Base-by-base conservation (phyloP, 2,329 filamentous ascomycete genomes). In the Akanthomyces dipterigenus region DNA sequence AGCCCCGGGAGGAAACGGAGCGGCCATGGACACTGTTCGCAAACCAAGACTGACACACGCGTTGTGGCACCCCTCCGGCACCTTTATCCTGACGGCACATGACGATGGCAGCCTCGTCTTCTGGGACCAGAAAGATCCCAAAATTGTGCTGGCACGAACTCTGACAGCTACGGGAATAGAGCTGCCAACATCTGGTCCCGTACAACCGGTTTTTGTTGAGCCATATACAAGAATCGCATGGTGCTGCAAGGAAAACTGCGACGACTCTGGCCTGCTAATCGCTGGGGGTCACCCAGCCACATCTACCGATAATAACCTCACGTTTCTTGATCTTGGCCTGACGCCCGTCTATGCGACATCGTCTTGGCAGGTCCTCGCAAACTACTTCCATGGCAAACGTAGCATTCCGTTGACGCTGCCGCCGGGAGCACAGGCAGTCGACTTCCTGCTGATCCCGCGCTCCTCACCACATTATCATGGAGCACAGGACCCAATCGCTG, bases 211-310 rank as follows among this genome's bases (percentile, higher is more conserved):
- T 18, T 75, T 88, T 16, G 88, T 89, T 64, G 88, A 90, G 60
- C 91, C 91, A 0, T 89, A 93, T 63, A 84, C 85, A 63, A 87
- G 87, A 64, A 86, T 98, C 61, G 83, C 87, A 1, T 99, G 95
- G 95, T 99, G 95, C 75, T 93, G 91, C 62, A 97, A 97, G 72
- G 82, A 88, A 63, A 96, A 98, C 69, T 89, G 92, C 0, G 95
- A 99, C 69, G 93, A 99, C 69, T 98, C 92, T 20, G 93, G 88
- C 1, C 80, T 99, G 26, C 76, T 99, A 43, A 82, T 99, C 60
- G 90, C 92, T 2, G 95, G 95, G 34, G 95, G 95, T 5, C 83
- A 88, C 64, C 79, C 84, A 1, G 82, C 84, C 0, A 87, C 88
- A 20, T 82, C 86, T 43, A 79, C 84, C 5, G 82, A 86, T 5